Conservation (phyloP, 441 rosid species). For the Isatis lusitanica region DNA sequence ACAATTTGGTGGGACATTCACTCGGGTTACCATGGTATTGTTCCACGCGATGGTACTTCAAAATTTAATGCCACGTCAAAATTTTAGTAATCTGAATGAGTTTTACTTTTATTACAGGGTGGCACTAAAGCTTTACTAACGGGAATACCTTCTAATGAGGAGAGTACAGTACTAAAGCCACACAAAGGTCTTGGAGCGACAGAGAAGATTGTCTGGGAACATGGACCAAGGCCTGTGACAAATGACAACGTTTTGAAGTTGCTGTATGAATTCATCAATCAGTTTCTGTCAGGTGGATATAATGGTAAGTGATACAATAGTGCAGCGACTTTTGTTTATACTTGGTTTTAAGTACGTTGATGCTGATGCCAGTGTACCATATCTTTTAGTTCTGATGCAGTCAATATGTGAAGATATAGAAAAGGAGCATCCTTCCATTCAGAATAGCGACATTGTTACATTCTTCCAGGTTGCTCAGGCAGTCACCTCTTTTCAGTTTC, state of each 20-base stretch:
- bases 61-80: constrained; percentile 6
- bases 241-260: constrained; percentile 58
- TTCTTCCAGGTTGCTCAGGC: constrained; percentile 90
- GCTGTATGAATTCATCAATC: constrained; percentile 81
- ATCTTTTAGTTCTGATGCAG: constrained; percentile 76
- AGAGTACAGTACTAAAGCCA: constrained; percentile 46
- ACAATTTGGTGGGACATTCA: constrained; percentile 88
- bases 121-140: constrained; percentile 77
- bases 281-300: constrained; percentile 85
- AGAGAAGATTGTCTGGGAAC: constrained; percentile 70
- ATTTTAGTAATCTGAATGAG: not conserved
- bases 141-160: constrained; percentile 61
- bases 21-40: constrained; percentile 77
- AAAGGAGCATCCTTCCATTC: constrained; percentile 85
- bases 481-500: constrained; percentile 77
- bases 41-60: constrained; percentile 21
- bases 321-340: constrained; percentile 4
- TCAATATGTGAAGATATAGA: constrained; percentile 81
- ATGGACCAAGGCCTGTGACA: constrained; percentile 52
- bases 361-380: constrained; percentile 29
- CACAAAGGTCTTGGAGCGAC: constrained; percentile 48
- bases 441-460: constrained; percentile 68
- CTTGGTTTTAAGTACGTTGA: constrained; percentile 2
- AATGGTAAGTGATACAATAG: constrained; percentile 59
- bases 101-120: constrained; percentile 53